Evolutionary conservation across 768 basidiomycete species (phyloP).

Genomic region (Termitomyces sp.): DNA sequence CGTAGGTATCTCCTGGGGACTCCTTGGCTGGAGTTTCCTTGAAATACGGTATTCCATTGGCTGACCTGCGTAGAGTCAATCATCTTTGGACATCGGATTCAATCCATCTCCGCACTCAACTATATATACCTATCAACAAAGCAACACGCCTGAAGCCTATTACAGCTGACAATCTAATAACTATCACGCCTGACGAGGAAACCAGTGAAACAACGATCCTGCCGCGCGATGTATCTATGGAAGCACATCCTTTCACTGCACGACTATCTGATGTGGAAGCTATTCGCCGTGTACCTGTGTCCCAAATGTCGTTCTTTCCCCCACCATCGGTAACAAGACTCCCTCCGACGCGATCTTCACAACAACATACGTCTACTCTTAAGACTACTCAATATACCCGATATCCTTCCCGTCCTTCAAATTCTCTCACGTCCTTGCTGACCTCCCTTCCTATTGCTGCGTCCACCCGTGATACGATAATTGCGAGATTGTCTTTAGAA

Average conservation of each 20-base stretch:
- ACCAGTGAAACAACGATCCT: constrained; percentile 14
- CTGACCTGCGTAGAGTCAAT: constrained; percentile 82
- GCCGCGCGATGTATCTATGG: constrained; percentile 2
- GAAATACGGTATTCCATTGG: constrained; percentile 81
- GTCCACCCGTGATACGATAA: constrained; percentile 50
- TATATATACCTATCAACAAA: constrained; percentile 74
- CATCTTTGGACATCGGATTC: constrained; percentile 93
- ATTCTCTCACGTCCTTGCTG: constrained; percentile 38
- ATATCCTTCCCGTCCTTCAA: constrained; percentile 24
- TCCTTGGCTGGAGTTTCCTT: constrained; percentile 85
- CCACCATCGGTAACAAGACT: constrained; percentile 28
- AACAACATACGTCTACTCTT: constrained; percentile 10
- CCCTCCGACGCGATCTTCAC: constrained; percentile 1
- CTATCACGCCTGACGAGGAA: constrained; percentile 19
- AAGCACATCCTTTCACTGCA: constrained; percentile 6
- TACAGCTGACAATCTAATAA: constrained; percentile 21
- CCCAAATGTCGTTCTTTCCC: constrained; percentile 52
- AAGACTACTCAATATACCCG: constrained; percentile 16
- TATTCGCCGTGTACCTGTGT: constrained; percentile 42
- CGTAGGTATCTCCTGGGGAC: constrained; percentile 66
- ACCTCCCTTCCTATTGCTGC: constrained; percentile 44
- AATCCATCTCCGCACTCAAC: constrained; percentile 78
- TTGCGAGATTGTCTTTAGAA: constrained; percentile 51
- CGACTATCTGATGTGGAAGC: constrained; percentile 18
- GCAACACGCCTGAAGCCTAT: constrained; percentile 40